phyloP scores from a whole-genome alignment of 1,284 basidiomycete species.

The Trametes versicolor region DNA sequence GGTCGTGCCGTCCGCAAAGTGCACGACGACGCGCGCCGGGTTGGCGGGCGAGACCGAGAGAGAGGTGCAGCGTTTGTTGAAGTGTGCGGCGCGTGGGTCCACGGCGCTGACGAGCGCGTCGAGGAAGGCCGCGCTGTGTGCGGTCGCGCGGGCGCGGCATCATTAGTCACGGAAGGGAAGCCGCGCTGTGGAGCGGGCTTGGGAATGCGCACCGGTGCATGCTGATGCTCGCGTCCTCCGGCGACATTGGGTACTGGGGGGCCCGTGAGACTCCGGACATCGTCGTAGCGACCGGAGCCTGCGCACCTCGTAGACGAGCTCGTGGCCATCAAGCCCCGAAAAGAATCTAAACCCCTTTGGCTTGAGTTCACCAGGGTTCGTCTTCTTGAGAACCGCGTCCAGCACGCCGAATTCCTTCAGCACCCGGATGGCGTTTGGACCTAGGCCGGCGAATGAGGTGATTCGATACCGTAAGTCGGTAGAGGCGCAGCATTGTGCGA shows the following conservation, averaged over 20 bases:
- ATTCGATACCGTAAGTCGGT: neutral
- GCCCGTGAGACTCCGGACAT: slow-evolving; percentile 2
- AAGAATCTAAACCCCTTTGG: slow-evolving; percentile 52
- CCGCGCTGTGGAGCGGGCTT: neutral
- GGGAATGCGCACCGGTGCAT: slow-evolving; percentile 39
- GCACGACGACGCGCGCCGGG: slow-evolving; percentile 45
- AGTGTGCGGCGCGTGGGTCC: slow-evolving; percentile 53
- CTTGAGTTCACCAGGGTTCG: slow-evolving; percentile 48
- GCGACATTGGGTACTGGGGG: slow-evolving; percentile 20
- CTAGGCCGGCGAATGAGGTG: slow-evolving; percentile 40
- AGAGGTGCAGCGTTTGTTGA: slow-evolving; percentile 59
- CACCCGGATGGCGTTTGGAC: slow-evolving; percentile 59
- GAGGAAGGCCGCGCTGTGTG: slow-evolving; percentile 55
- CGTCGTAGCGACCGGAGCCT: neutral
- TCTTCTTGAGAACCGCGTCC: slow-evolving; percentile 52
- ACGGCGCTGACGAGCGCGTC: slow-evolving; percentile 56
- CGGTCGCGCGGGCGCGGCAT: neutral
- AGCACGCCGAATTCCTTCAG: slow-evolving; percentile 56
- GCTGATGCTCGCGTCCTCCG: slow-evolving; percentile 46
- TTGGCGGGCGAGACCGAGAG: slow-evolving; percentile 38
- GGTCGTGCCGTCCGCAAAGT: slow-evolving; percentile 57
- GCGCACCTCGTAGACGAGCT: slow-evolving; percentile 58
- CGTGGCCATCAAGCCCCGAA: slow-evolving; percentile 53
- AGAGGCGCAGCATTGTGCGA: neutral
- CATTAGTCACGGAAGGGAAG: slow-evolving; percentile 3